Conservation (phyloP, 2,329 filamentous ascomycete species). For the Talaromyces piceae region DNA sequence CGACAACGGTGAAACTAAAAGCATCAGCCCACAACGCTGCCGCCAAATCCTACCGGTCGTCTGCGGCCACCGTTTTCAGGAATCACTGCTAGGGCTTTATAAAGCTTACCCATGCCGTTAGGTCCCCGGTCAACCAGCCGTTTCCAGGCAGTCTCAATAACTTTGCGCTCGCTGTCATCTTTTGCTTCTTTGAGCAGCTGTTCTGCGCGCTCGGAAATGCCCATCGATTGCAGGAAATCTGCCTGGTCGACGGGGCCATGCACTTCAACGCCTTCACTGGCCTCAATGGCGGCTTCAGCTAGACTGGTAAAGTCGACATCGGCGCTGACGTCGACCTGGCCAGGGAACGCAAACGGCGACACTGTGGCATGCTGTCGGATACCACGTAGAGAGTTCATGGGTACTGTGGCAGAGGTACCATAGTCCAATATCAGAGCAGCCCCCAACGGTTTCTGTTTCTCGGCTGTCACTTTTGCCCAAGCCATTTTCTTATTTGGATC, state of each 20-base stretch:
- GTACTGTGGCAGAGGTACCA: slow-evolving; percentile 69
- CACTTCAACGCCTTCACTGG: slow-evolving; percentile 75
- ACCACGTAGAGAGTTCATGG: slow-evolving; percentile 81
- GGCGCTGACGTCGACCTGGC: slow-evolving; percentile 78
- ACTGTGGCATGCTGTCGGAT: slow-evolving; percentile 71
- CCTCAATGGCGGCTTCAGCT: slow-evolving; percentile 69
- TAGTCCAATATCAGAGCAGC: slow-evolving; percentile 96
- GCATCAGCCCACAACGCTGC: slow-evolving; percentile 38
- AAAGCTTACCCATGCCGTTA: slow-evolving; percentile 86
- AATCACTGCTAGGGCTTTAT: slow-evolving; percentile 86
- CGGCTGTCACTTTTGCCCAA: neutral
- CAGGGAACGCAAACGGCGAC: slow-evolving; percentile 71
- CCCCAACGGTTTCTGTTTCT: slow-evolving; percentile 60
- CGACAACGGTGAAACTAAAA: neutral
- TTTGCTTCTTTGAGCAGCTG: slow-evolving; percentile 50
- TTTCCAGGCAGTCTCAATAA: slow-evolving; percentile 68
- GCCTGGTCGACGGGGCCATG: slow-evolving; percentile 87
- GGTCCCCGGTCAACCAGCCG: slow-evolving; percentile 75
- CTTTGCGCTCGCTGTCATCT: slow-evolving; percentile 45
- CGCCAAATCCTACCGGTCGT: slow-evolving; percentile 86
- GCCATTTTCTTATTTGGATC: neutral
- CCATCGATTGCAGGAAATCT: slow-evolving; percentile 70
- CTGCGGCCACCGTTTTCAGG: slow-evolving; percentile 69
- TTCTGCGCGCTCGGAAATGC: slow-evolving; percentile 69
- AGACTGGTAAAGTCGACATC: slow-evolving; percentile 90